Evolutionary conservation across 2,329 filamentous ascomycete species (phyloP).

Genomic region (Pleurostoma richardsiae): DNA sequence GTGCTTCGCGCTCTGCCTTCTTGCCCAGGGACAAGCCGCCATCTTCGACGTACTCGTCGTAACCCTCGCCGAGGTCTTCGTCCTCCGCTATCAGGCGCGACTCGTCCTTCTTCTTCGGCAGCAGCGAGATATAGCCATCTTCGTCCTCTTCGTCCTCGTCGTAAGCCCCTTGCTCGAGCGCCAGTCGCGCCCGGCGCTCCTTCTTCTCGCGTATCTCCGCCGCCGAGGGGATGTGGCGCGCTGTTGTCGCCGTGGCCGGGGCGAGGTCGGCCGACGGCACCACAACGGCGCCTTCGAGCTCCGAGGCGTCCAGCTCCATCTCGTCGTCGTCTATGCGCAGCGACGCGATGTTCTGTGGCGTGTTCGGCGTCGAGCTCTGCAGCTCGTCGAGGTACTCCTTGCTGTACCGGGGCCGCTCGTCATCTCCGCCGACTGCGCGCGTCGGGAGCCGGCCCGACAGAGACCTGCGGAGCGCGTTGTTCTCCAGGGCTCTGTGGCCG

Average conservation of each 20-base stretch:
- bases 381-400: conserved; percentile 83
- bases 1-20: conserved; percentile 70
- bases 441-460: conserved; percentile 46
- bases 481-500: conserved; percentile 23
- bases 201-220: conserved; percentile 89
- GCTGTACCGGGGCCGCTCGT: conserved; percentile 74
- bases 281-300: conserved; percentile 60
- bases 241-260: conserved; percentile 21
- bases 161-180: conserved; percentile 59
- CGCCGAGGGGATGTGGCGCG: conserved; percentile 63
- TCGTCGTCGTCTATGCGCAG: conserved; percentile 33
- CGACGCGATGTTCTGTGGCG: conserved; percentile 59
- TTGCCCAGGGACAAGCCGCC: conserved; percentile 72
- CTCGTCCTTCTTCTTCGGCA: conserved; percentile 58
- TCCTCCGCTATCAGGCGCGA: conserved; percentile 78
- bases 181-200: conserved; percentile 76
- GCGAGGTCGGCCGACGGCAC: conserved; percentile 46
- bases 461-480: conserved; percentile 33
- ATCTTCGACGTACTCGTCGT: conserved; percentile 87
- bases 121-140: conserved; percentile 22
- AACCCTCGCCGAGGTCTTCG: conserved; percentile 89
- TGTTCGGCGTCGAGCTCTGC: conserved; percentile 78
- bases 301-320: conserved; percentile 53
- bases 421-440: conserved; percentile 53
- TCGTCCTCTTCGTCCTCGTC: conserved; percentile 46